Base-by-base conservation (phyloP, 257 asterid species). In the Gardenia jasminoides region DNA sequence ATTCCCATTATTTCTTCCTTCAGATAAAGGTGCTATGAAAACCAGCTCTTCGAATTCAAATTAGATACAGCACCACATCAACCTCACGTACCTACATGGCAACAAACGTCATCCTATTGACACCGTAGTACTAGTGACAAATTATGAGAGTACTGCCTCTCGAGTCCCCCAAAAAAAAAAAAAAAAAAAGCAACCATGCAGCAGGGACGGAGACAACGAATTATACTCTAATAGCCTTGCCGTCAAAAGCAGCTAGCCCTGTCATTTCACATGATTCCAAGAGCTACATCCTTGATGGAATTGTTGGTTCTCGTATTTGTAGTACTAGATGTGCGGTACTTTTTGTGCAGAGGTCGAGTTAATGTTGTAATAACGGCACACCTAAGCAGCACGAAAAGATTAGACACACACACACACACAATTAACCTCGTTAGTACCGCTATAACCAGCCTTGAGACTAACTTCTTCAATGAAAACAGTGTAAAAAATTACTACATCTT, bases 401-500 rank as follows among this genome's bases (percentile, higher is more conserved):
- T 70, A 59, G 16, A 5, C 41, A 36, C 41, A 36, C 41, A 61
- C n/a, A n/a, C 10, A 47, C 28, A 67, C 28, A 31, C 12, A 33
- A 41, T 39, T 48, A 66, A 61, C 47, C 36, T 78, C 28, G 30
- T 43, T 20, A 41, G 44, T 28, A 78, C 12, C 54, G 39, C 17
- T 39, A 67, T 64, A 74, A 66, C 50, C 52, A 65, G 66, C 58
- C 68, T 72, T 26, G 66, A 54, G n/a, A n/a, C n/a, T 44, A 76
- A 81, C 8, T 69, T 44, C 33, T 46, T 61, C 68, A 80, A 69
- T 52, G 24, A 72, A 46, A 65, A 72, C 52, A 9, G 41, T 2
- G 41, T 75, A 61, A 46, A 61, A n/a, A 73, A n/a, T n/a, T n/a
- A n/a, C 62, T 68, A 61, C 77, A 76, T 81, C 58, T 74, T 74